Percentiles rank a stretch among this genome's conserved stretches.
These are phyloP conservation scores for Protostelium mycophagum DNA, from an alignment of 78 protist species.

Conservation along the genomic window DNA sequence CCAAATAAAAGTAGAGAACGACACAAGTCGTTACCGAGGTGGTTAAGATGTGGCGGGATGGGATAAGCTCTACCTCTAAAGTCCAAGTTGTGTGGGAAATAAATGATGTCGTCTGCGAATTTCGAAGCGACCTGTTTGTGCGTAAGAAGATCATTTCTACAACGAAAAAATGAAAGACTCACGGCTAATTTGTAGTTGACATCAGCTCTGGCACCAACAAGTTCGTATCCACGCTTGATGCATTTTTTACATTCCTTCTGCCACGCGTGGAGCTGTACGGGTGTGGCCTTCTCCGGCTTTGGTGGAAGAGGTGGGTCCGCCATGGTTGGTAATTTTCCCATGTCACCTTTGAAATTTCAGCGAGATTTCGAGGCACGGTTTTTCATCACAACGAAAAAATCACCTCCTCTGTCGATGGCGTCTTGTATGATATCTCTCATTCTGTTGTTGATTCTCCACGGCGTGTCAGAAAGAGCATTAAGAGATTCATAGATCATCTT, in stretches of 20 bases:
- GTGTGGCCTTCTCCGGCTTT: not conserved
- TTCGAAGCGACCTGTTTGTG: constrained; percentile 9
- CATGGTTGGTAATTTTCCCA: constrained; percentile 30
- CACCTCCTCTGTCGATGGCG: constrained; percentile 51
- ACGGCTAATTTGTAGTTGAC: constrained; percentile 29
- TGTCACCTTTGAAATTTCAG: too few relatives aligned
- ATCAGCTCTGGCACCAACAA: constrained; percentile 57
- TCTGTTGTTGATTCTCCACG: constrained; percentile 71
- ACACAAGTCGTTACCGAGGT: constrained; percentile 80
- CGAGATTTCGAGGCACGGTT: not conserved
- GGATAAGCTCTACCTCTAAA: constrained; percentile 96
- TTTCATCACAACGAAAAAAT: too few relatives aligned
- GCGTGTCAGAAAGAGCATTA: constrained; percentile 38
- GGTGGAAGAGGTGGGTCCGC: constrained; percentile 26
- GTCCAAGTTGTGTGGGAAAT: constrained; percentile 92
- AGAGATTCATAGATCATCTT: constrained; percentile 34
- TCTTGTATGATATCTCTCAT: constrained; percentile 9
- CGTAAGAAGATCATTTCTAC: not conserved
- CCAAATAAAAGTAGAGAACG: constrained; percentile 78
- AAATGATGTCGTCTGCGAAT: constrained; percentile 36
- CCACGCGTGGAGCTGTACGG: not conserved
- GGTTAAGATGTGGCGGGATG: constrained; percentile 87
- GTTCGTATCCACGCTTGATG: constrained; percentile 27
- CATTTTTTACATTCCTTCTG: not conserved
- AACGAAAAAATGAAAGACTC: not conserved